These are phyloP conservation scores for Populus davidiana DNA, from an alignment of 345 rosid species.

Conservation along the genomic window DNA sequence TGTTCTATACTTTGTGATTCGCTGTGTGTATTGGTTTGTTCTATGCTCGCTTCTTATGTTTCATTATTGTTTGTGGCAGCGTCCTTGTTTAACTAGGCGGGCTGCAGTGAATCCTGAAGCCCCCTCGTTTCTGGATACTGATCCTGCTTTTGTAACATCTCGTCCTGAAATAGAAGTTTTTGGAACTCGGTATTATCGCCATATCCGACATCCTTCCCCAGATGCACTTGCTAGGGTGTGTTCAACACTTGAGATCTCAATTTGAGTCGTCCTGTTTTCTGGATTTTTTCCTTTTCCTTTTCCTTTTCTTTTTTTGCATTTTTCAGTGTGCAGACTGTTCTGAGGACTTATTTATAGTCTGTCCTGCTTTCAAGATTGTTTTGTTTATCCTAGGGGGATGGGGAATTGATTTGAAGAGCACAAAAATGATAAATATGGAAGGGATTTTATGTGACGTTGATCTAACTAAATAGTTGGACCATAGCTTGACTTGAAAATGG, in stretches of 20 bases:
- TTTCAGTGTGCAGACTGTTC: not conserved
- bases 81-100: constrained; percentile 34
- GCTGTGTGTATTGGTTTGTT: not conserved
- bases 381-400: not conserved
- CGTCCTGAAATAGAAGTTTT: constrained; percentile 44
- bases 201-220: constrained; percentile 67
- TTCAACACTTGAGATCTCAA: not conserved
- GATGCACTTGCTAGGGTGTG: constrained; percentile 85
- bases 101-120: constrained; percentile 45
- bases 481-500: not conserved
- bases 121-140: constrained; percentile 43
- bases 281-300: not conserved
- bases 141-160: constrained; percentile 32
- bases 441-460: not conserved
- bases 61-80: constrained; percentile 42
- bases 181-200: constrained; percentile 61
- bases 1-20: not conserved
- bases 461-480: not conserved
- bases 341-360: not conserved
- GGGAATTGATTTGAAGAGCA: not conserved
- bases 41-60: constrained; percentile 12
- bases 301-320: too few relatives aligned
- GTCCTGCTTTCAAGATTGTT: not conserved
- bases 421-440: not conserved
- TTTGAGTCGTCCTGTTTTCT: not conserved